Base-by-base conservation (phyloP, 176 grass and related monocot species). In the Musa beccarii region DNA sequence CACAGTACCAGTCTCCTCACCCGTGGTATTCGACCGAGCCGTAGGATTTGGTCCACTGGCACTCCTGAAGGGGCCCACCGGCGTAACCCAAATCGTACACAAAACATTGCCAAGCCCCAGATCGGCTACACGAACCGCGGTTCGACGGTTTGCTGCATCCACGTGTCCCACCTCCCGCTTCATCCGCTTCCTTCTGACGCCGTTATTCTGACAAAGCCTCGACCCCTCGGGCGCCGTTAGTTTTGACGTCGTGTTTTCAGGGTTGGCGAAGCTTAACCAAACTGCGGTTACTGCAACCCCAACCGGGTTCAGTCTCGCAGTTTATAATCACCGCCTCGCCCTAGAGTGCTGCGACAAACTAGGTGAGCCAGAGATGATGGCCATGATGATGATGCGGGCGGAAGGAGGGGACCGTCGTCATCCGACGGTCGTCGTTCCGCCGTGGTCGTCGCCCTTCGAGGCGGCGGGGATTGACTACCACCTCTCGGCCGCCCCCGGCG, bases 381-480 rank as follows among this genome's bases (percentile, higher is more conserved):
- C 14, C 8, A 59, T 59, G 56, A 59, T 59, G 56, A 59, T 59
- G 56, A 19, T 59, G 14, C 16, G 56, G 16, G 81, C 86, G 13
- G 89, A 96, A 72, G 79, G 85, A 1, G 71, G 82, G 9, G 21
- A 51, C 15, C 5, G 56, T 59, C 9, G 29, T 19, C 75, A 76
- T 59, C 78, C 75, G 21, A 59, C 78, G 65, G 75, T 89, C 8
- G 61, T 64, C 26, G 87, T 84, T 26, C 87, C 89, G 54, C 89
- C 87, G 69, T 96, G 92, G 92, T 50, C 34, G 14, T 59, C 56
- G 24, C 77, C 82, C 50, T 87, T 86, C 3, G 84, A 34, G 65
- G 72, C 85, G 10, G 84, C 74, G 55, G 89, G 89, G 28, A 70
- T 84, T 12, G 81, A 82, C 21, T 69, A 69, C 9, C 16, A 19